Evolutionary conservation across 83 land plant species (phyloP).

Genomic region (Diphasiastrum complanatum): DNA sequence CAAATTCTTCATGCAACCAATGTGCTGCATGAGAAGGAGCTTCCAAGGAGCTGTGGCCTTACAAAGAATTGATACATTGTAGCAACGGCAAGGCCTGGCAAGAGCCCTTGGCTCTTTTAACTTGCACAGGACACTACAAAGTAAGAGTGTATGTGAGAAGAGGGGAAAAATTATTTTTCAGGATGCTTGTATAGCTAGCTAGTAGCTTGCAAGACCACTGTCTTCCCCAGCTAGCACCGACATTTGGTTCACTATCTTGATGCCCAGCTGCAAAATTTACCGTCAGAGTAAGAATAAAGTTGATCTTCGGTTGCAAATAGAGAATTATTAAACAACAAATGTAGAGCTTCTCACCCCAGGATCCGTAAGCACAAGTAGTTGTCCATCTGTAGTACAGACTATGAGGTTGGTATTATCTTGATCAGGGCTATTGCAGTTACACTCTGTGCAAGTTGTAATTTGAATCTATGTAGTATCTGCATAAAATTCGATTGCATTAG

Average conservation of each 20-base stretch:
- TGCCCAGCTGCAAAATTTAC: conserved; percentile 63
- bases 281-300: neutral
- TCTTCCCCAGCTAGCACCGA: conserved; percentile 98
- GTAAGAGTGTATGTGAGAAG: neutral
- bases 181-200: neutral
- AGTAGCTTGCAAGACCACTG: conserved; percentile 48
- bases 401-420: conserved; percentile 82
- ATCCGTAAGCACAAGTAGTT: conserved; percentile 86
- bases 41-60: no score
- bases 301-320: neutral
- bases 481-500: no score
- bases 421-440: conserved; percentile 76
- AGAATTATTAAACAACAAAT: neutral
- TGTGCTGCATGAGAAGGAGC: no score
- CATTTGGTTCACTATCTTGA: conserved; percentile 99
- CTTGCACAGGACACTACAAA: conserved; percentile 6
- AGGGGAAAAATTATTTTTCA: neutral
- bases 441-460: conserved; percentile 67
- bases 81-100: no score
- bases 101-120: neutral
- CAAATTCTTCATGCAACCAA: no score
- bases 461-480: conserved; percentile 77
- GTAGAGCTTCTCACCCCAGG: conserved; percentile 62
- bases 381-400: conserved; percentile 79
- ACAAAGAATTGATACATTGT: no score